Base-by-base conservation (phyloP, 2,329 filamentous ascomycete genomes). In the Aspergillus proliferans region DNA sequence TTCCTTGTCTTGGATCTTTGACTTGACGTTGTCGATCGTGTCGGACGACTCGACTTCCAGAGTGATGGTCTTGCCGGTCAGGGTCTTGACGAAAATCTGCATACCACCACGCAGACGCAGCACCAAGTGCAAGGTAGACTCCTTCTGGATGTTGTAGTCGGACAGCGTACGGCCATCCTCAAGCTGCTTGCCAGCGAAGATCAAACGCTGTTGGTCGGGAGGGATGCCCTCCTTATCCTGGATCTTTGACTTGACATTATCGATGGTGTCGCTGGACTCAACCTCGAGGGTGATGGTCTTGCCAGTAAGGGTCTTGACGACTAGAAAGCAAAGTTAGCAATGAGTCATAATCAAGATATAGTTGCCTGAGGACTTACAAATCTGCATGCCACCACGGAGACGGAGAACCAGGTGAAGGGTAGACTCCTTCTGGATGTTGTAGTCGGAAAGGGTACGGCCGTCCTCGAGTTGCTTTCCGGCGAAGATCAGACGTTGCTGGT, bases 171-270 rank as follows among this genome's bases (percentile, higher is more conserved):
- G 88, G 54, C 92, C 91, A 60, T 97, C 92, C 72, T 97, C 92
- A 3, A 96, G 83, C 70, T 96, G 91, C 81, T 96, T 96, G 49
- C 91, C 92, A 41, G 91, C 91, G 60, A 96, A 96, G 70, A 96
- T 96, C 59, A 96, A 73, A 61, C 91, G 92, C 77, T 96, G 91
- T 74, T 97, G 91, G 67, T 96, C 91, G 9, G 91, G 91, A 43
- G 91, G 92, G 49, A 96, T 96, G 22, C 91, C 91, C 73, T 96
- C 91, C 82, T 96, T 96, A 66, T 96, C 91, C 73, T 96, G 91
- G 40, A 96, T 96, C 82, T 96, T 96, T 45, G 81, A 84, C 83
- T 96, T 96, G 36, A 96, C 91, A 54, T 95, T 95, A 78, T 95
- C 90, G 72, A 95, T 95, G 38, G 90, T 95, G 62, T 95, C 90